Evolutionary conservation across 2,329 filamentous ascomycete genomes (phyloP).

Genomic region (Lachnellula subtilissima): DNA sequence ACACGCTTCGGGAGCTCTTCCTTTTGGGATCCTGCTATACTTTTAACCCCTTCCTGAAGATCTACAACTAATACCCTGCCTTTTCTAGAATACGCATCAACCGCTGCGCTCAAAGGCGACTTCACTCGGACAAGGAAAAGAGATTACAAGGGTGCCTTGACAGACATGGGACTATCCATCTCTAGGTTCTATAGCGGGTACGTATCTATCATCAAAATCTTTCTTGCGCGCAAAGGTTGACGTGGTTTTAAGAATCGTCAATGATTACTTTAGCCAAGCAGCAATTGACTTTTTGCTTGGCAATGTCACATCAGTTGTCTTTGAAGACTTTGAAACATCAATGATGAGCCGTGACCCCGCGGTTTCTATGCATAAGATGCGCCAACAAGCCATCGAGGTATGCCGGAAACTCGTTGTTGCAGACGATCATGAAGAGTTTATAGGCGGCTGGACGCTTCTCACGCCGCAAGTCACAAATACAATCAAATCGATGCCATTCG

Average conservation of each 20-base stretch:
- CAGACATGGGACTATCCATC: constrained; percentile 84
- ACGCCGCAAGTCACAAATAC: constrained; percentile 70
- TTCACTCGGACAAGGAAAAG: constrained; percentile 89
- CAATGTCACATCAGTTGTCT: constrained; percentile 77
- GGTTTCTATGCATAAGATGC: constrained; percentile 76
- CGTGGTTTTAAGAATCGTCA: constrained; percentile 68
- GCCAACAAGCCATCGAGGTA: constrained; percentile 84
- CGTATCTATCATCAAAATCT: constrained; percentile 24
- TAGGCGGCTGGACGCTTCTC: constrained; percentile 84
- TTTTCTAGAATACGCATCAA: constrained; percentile 72
- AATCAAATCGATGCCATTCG: constrained; percentile 66
- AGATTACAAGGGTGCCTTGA: constrained; percentile 84
- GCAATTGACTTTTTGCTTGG: constrained; percentile 92
- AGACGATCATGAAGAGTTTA: constrained; percentile 76
- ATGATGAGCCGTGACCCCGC: constrained; percentile 93
- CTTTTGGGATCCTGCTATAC: too few relatives aligned
- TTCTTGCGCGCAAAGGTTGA: constrained; percentile 4
- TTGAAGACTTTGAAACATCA: constrained; percentile 89
- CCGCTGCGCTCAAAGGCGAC: constrained; percentile 92
- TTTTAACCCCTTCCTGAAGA: too few relatives aligned
- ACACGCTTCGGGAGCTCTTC: too few relatives aligned
- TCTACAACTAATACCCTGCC: too few relatives aligned
- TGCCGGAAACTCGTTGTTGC: constrained; percentile 82
- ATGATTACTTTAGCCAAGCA: constrained; percentile 94
- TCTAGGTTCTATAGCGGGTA: constrained; percentile 68